These are phyloP conservation scores for Pontederia crassipes DNA, from an alignment of 176 grass and related monocot species.

Conservation along the genomic window DNA sequence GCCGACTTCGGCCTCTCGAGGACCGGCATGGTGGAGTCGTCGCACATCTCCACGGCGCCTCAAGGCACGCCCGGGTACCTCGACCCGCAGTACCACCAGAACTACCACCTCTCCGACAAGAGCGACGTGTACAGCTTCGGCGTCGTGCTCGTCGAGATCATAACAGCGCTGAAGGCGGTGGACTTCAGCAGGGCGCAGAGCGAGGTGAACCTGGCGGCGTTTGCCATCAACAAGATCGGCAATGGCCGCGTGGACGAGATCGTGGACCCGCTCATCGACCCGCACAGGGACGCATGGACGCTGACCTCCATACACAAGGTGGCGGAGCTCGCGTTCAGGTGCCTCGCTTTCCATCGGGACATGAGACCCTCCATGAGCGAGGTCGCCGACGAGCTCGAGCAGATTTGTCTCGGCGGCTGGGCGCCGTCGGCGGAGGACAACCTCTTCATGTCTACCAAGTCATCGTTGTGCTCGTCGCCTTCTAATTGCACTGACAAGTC, in stretches of 20 bases:
- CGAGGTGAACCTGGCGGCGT: constrained; percentile 20
- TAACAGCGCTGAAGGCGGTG: constrained; percentile 17
- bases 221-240: constrained; percentile 4
- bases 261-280: constrained; percentile 1
- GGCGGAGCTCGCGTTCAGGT: constrained; percentile 14
- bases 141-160: constrained; percentile 19
- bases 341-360: constrained; percentile 10
- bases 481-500: constrained; percentile 43
- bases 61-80: constrained; percentile 12
- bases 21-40: not conserved
- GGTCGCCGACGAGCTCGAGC: constrained; percentile 2
- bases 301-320: constrained; percentile 3
- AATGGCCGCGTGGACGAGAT: constrained; percentile 11
- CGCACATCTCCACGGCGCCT: constrained; percentile 11
- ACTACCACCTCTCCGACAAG: constrained; percentile 18
- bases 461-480: constrained; percentile 37
- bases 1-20: constrained; percentile 11
- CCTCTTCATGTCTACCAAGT: constrained; percentile 41
- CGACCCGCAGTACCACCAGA: constrained; percentile 15
- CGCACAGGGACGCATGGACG: constrained; percentile 11
- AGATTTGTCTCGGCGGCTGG: no score
- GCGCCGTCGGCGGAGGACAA: constrained; percentile 24
- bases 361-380: constrained; percentile 11
- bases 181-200: constrained; percentile 15
- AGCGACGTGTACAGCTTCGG: constrained; percentile 23